These are phyloP conservation scores for Neobulgaria alba DNA, from an alignment of 2,329 filamentous ascomycete genomes.

Conservation along the genomic window DNA sequence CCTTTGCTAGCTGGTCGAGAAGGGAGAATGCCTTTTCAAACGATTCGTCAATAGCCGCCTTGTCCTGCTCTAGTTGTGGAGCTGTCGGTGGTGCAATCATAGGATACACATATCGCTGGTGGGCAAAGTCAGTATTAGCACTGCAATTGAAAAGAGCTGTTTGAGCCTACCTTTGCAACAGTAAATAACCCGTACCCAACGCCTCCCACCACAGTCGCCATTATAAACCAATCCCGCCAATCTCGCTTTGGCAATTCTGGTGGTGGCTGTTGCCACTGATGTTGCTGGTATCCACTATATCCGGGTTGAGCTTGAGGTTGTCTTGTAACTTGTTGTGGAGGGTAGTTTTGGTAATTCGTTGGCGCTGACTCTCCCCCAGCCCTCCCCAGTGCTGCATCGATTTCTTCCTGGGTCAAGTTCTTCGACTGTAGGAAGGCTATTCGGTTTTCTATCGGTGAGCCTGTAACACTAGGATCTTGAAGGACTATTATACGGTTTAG, in stretches of 20 bases:
- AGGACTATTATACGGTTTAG: slow-evolving; percentile 52
- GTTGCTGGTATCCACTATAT: slow-evolving; percentile 40
- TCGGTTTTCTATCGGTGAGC: slow-evolving; percentile 84
- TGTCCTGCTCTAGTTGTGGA: slow-evolving; percentile 89
- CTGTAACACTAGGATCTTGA: slow-evolving; percentile 84
- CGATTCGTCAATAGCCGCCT: slow-evolving; percentile 82
- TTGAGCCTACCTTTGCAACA: slow-evolving; percentile 64
- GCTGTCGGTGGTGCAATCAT: slow-evolving; percentile 89
- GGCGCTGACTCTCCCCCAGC: slow-evolving; percentile 51
- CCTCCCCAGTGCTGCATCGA: slow-evolving; percentile 74
- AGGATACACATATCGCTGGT: slow-evolving; percentile 82
- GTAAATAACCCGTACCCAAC: slow-evolving; percentile 84
- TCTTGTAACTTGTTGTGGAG: slow-evolving; percentile 32
- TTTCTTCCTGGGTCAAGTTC: slow-evolving; percentile 93
- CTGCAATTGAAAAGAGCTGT: slow-evolving; percentile 1
- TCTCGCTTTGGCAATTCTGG: slow-evolving; percentile 67
- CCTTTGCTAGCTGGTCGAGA: slow-evolving; percentile 83
- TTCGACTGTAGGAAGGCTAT: slow-evolving; percentile 92
- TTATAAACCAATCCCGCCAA: slow-evolving; percentile 99
- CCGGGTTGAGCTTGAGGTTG: slow-evolving; percentile 31
- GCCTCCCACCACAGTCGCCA: slow-evolving; percentile 90
- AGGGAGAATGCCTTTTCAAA: slow-evolving; percentile 88
- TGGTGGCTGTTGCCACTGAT: slow-evolving; percentile 49
- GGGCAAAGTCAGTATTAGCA: slow-evolving; percentile 17
- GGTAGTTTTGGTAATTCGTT: slow-evolving; percentile 34